Evolutionary conservation across 148 eudicot species (phyloP), one percentile per base, ranked within the genome.

Genomic region (Cornus suecica): DNA sequence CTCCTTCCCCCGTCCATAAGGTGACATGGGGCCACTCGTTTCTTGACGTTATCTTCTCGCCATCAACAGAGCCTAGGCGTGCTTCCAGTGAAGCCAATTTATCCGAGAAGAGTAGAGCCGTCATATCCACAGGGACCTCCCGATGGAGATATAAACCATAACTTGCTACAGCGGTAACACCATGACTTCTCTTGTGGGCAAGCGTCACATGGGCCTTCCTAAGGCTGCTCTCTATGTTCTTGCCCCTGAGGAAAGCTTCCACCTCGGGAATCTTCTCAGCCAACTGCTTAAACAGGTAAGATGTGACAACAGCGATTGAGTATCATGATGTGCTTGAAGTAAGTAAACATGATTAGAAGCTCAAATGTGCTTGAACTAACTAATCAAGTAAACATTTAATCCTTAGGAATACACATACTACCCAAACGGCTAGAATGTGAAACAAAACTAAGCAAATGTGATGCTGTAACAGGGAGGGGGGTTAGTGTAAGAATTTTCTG

Each of bases 21-120:
- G 99, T 95, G 11, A 89, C 86, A 77, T 95, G 99, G 28, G 99
- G 97, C 97, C 99, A 95, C 80, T 86, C 77, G 42, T 92, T 95
- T 75, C 82, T 87, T 1, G 94, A 87, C 28, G 26, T 74, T 13
- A 95, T 76, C 76, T 80, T 87, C 78, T 92, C 96, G 7, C 90
- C 97, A 65, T 88, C 94, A 26, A 88, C 87, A 41, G 86, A 84
- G 51, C 99, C 97, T 65, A 88, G 81, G 0, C 79, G 75, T n/a
- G 88, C 89, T 83, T 95, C 99, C 37, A 95, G 71, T 16, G 99
- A 97, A 68, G 97, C 97, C 79, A 86, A 52, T 61, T 85, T 90
- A 76, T 91, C 93, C 4, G 92, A 83, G 83, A 93, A 86, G 68
- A 92, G 64, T 10, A 95, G 66, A 28, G 93, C 94, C 3, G 84